Evolutionary conservation across 1,284 basidiomycete species (phyloP).

Genomic region (Melampsora larici-populina): DNA sequence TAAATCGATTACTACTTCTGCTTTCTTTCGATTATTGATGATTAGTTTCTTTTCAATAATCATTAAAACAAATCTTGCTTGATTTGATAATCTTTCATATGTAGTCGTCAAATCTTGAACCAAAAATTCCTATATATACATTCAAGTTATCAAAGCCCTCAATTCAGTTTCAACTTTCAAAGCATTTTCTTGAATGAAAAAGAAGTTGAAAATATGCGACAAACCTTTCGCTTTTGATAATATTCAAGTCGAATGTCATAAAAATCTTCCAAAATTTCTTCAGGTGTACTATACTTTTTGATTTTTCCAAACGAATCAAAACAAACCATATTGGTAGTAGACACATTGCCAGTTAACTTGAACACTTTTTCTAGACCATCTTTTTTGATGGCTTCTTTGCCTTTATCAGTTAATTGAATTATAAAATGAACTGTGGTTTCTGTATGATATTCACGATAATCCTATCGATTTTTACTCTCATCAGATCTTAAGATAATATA

Average conservation of each 20-base stretch:
- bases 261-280: conserved; percentile 91
- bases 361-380: conserved; percentile 89
- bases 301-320: conserved; percentile 97
- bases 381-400: conserved; percentile 78
- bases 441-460: conserved; percentile 94
- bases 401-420: conserved; percentile 74
- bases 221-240: conserved; percentile 90
- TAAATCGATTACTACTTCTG: conserved; percentile 78
- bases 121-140: conserved; percentile 66
- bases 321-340: conserved; percentile 95
- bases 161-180: not conserved
- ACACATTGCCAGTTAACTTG: conserved; percentile 78
- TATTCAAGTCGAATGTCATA: conserved; percentile 82
- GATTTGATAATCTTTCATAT: conserved; percentile 85
- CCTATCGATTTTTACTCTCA: conserved; percentile 58
- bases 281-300: conserved; percentile 83
- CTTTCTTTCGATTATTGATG: conserved; percentile 89
- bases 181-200: not conserved
- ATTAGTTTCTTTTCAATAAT: conserved; percentile 82
- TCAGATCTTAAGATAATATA: not conserved
- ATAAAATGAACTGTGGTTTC: conserved; percentile 89
- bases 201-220: conserved; percentile 45
- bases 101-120: conserved; percentile 77
- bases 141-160: not conserved
- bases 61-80: conserved; percentile 96